phyloP scores from a whole-genome alignment of 768 basidiomycete species.

The Mycena epipterygia region DNA sequence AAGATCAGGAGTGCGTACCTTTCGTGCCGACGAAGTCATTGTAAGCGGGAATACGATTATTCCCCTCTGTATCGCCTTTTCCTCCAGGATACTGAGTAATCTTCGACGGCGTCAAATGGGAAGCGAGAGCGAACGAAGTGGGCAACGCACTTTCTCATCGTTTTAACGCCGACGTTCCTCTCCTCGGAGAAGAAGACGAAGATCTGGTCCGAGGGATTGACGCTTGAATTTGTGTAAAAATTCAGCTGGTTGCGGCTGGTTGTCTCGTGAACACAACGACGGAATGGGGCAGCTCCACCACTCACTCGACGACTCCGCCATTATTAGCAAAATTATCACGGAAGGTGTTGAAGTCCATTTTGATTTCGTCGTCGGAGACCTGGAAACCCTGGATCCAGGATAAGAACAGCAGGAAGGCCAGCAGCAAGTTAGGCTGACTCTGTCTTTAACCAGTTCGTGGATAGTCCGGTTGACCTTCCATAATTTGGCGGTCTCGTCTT shows the following conservation, averaged over 20 bases:
- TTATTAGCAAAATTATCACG: slow-evolving; percentile 77
- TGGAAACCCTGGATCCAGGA: slow-evolving; percentile 75
- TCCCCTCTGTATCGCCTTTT: slow-evolving; percentile 90
- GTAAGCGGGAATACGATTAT: slow-evolving; percentile 96
- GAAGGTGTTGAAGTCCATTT: slow-evolving; percentile 88
- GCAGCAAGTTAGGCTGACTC: slow-evolving; percentile 67
- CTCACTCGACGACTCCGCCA: slow-evolving; percentile 89
- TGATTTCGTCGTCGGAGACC: slow-evolving; percentile 94
- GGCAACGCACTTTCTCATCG: slow-evolving; percentile 91
- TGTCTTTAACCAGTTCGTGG: slow-evolving; percentile 95
- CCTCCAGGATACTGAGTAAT: slow-evolving; percentile 90
- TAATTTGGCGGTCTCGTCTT: slow-evolving; percentile 87
- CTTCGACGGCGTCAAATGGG: slow-evolving; percentile 55
- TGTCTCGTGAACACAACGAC: slow-evolving; percentile 20
- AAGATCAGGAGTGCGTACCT: slow-evolving; percentile 61
- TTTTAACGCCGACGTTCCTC: slow-evolving; percentile 94
- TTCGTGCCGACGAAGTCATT: slow-evolving; percentile 97
- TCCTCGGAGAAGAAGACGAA: slow-evolving; percentile 98
- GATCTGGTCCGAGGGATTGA: slow-evolving; percentile 82
- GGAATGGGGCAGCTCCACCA: slow-evolving; percentile 37
- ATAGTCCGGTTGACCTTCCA: slow-evolving; percentile 98
- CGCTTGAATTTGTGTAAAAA: slow-evolving; percentile 86
- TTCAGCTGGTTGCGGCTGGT: slow-evolving; percentile 88
- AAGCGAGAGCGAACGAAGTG: background rate
- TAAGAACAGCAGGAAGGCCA: slow-evolving; percentile 40